Evolutionary conservation across 2,329 filamentous ascomycete genomes (phyloP).

Genomic region (Lachnellula suecica): DNA sequence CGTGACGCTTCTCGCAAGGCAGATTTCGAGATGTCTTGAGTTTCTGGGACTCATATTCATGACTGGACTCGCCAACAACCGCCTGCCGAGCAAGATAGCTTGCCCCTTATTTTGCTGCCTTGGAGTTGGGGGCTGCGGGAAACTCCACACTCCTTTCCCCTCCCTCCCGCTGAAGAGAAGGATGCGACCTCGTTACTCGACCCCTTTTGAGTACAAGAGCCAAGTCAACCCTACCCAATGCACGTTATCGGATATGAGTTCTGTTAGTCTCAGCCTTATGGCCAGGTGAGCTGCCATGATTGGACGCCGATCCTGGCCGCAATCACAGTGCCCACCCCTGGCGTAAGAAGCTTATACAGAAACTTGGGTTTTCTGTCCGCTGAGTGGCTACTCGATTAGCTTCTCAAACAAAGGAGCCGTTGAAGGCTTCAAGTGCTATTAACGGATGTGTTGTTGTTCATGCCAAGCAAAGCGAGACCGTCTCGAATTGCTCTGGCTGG

Average conservation of each 20-base stretch:
- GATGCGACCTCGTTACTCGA: slow-evolving; percentile 1
- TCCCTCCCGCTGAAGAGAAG: background rate
- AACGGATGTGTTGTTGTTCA: slow-evolving; percentile 6
- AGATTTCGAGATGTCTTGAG: slow-evolving; percentile 15
- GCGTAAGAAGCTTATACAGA: slow-evolving; percentile 23
- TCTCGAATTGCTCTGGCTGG: background rate
- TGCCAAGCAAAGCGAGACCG: slow-evolving; percentile 1
- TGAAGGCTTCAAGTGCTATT: slow-evolving; percentile 2
- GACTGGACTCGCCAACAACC: slow-evolving; percentile 1
- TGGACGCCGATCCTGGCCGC: slow-evolving; percentile 6
- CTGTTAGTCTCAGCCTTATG: slow-evolving; percentile 26
- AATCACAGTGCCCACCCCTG: slow-evolving; percentile 18
- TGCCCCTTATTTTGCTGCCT: slow-evolving; percentile 13
- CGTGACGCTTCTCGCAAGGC: slow-evolving; percentile 17
- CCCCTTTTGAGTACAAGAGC: background rate
- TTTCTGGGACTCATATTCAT: slow-evolving; percentile 1
- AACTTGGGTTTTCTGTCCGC: slow-evolving; percentile 2
- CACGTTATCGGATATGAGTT: slow-evolving; percentile 26
- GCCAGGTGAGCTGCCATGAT: slow-evolving; percentile 13
- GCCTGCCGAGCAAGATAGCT: slow-evolving; percentile 4
- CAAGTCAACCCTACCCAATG: slow-evolving; percentile 7
- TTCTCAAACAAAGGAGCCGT: slow-evolving; percentile 9
- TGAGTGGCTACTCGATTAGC: slow-evolving; percentile 13
- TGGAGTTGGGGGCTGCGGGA: slow-evolving; percentile 2
- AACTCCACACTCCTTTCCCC: background rate